A percentile compares a stretch with the other conserved stretches of the same genome.
phyloP scores from a whole-genome alignment of 2,329 filamentous ascomycete species.

The Colletotrichum cordylinicola region DNA sequence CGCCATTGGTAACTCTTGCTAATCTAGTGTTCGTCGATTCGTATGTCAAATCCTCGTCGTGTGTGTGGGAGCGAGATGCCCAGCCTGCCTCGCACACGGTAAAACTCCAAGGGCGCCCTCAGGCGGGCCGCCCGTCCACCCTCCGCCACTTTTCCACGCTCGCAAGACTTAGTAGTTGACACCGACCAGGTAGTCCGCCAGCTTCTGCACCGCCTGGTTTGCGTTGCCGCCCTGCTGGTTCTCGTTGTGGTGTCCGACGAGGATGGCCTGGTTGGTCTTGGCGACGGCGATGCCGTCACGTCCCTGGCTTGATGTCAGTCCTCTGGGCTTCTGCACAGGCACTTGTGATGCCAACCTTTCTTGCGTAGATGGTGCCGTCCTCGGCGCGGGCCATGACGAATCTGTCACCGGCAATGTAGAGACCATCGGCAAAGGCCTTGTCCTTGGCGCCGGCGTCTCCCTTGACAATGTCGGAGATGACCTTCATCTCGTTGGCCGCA shows the following conservation, averaged over 20 bases:
- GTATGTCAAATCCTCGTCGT: conserved; percentile 19
- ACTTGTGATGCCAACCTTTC: conserved; percentile 69
- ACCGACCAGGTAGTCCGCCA: conserved; percentile 87
- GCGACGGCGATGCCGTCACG: conserved; percentile 81
- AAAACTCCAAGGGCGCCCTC: background rate
- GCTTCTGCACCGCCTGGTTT: conserved; percentile 78
- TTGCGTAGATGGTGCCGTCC: conserved; percentile 81
- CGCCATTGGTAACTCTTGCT: conserved; percentile 21
- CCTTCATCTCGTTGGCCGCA: conserved; percentile 65
- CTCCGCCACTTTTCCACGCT: conserved; percentile 1
- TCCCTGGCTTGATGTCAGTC: conserved; percentile 50
- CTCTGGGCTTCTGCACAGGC: background rate
- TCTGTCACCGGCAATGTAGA: conserved; percentile 78
- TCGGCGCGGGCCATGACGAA: conserved; percentile 80
- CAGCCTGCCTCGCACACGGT: conserved; percentile 19
- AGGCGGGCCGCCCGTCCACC: background rate
- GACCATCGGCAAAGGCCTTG: conserved; percentile 73
- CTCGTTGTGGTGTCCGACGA: conserved; percentile 88
- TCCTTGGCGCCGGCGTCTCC: conserved; percentile 56
- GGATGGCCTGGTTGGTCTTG: conserved; percentile 88
- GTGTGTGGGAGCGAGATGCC: conserved; percentile 19
- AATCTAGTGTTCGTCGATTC: conserved; percentile 24
- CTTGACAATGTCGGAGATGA: conserved; percentile 58
- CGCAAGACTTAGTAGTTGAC: conserved; percentile 69
- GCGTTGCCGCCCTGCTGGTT: conserved; percentile 75